phyloP scores from a whole-genome alignment of 306 rosid genomes.

The Cucumis melo region DNA sequence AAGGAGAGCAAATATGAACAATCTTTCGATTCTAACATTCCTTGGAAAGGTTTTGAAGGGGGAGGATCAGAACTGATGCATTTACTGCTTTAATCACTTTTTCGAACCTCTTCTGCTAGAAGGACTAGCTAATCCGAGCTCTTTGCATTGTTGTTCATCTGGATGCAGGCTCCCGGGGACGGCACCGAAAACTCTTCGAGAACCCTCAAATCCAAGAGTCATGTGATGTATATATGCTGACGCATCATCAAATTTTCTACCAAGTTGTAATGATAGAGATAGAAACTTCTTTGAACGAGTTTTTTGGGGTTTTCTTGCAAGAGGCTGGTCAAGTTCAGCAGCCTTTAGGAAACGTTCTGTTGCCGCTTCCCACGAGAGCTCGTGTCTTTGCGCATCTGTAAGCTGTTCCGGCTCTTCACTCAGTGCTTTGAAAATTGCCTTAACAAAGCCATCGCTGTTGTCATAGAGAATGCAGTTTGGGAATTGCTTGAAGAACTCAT shows the following conservation, averaged over 20 bases:
- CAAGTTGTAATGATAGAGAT: constrained; percentile 35
- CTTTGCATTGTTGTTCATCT: constrained; percentile 59
- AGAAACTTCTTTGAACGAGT: constrained; percentile 27
- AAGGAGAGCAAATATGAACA: neutral
- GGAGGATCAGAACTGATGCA: neutral
- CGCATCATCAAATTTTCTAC: constrained; percentile 36
- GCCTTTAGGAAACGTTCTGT: constrained; percentile 62
- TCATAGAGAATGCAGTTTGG: constrained; percentile 64
- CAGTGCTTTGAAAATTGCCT: constrained; percentile 43
- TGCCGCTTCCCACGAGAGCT: constrained; percentile 87
- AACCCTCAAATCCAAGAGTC: constrained; percentile 61
- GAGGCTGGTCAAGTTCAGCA: constrained; percentile 34
- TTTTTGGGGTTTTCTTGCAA: constrained; percentile 13
- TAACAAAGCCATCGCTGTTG: constrained; percentile 36
- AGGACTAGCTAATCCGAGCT: constrained; percentile 45
- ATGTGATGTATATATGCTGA: constrained; percentile 57
- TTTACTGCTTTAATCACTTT: constrained; percentile 8
- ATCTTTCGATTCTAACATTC: neutral
- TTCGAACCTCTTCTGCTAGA: constrained; percentile 17
- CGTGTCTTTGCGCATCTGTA: constrained; percentile 45
- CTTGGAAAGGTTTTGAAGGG: neutral
- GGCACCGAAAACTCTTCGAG: constrained; percentile 77
- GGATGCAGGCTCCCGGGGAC: constrained; percentile 75
- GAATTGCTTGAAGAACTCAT: constrained; percentile 92
- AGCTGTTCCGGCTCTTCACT: constrained; percentile 49